Conservation (phyloP, 176 grass and related monocot species). For the Cocos nucifera region DNA sequence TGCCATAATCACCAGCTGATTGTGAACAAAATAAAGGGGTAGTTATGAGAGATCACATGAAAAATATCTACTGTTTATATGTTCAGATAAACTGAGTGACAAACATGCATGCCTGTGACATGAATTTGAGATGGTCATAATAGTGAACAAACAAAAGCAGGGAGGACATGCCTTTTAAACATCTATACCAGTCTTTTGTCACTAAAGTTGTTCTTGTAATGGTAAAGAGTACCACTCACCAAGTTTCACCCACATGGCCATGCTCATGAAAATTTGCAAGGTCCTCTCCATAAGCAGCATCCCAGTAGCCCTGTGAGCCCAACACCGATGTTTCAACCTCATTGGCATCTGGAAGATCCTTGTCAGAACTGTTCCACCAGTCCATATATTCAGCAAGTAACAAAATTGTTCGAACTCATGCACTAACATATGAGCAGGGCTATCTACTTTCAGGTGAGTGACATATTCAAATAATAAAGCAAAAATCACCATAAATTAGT, state of each 20-base stretch:
- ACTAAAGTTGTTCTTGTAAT: background rate
- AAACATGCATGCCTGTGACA: background rate
- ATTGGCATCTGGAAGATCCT: constrained; percentile 50
- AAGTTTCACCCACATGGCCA: constrained; percentile 51
- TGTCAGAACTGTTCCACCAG: constrained; percentile 63
- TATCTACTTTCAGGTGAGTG: too few relatives aligned
- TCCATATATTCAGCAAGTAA: constrained; percentile 13
- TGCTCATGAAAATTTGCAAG: constrained; percentile 59
- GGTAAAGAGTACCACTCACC: constrained; percentile 27
- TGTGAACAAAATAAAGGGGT: too few relatives aligned
- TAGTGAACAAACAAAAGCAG: background rate
- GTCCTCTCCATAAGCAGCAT: constrained; percentile 52
- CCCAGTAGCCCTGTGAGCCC: constrained; percentile 59
- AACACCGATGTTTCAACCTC: constrained; percentile 55
- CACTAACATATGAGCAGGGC: too few relatives aligned
- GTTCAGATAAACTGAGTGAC: too few relatives aligned
- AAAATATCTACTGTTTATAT: too few relatives aligned
- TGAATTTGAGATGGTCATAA: background rate
- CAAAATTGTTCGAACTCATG: background rate
- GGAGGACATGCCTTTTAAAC: background rate
- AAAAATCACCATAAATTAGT: too few relatives aligned
- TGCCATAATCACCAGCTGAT: too few relatives aligned
- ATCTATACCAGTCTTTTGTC: too few relatives aligned
- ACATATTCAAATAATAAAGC: too few relatives aligned
- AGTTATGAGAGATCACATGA: too few relatives aligned